phyloP scores from a whole-genome alignment of 1,284 basidiomycete species.

The Malassezia vespertilionis region DNA sequence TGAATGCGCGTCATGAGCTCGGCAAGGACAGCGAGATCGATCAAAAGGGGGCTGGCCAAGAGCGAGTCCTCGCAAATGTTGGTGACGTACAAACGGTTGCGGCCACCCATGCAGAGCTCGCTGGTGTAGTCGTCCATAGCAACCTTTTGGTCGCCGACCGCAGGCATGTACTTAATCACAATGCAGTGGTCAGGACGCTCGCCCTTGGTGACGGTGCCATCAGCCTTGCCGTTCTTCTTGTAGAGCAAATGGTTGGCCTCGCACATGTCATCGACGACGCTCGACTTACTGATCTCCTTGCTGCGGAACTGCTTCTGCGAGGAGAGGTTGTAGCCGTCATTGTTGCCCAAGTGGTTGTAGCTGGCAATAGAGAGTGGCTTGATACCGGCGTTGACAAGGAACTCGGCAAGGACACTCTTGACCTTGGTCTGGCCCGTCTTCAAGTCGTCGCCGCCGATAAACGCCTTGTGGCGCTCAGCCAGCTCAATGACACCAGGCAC shows the following conservation, averaged over 20 bases:
- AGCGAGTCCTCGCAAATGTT: constrained; percentile 64
- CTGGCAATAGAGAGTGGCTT: constrained; percentile 92
- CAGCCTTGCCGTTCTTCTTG: constrained; percentile 57
- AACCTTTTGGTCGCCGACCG: constrained; percentile 72
- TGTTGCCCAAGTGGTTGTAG: constrained; percentile 98
- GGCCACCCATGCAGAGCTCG: constrained; percentile 59
- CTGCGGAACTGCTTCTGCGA: constrained; percentile 87
- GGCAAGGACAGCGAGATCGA: constrained; percentile 83
- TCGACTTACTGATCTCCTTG: constrained; percentile 81
- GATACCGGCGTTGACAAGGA: constrained; percentile 96
- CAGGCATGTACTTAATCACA: constrained; percentile 58
- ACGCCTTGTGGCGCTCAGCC: constrained; percentile 75
- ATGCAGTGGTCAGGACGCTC: constrained; percentile 96
- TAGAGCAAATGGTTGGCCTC: constrained; percentile 74
- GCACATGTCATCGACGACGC: constrained; percentile 69
- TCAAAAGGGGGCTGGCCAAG: constrained; percentile 85
- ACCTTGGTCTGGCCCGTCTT: constrained; percentile 57
- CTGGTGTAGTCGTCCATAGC: constrained; percentile 99
- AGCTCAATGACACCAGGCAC: constrained; percentile 89
- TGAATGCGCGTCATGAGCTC: constrained; percentile 84
- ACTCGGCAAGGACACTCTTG: constrained; percentile 86
- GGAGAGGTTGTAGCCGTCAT: constrained; percentile 85
- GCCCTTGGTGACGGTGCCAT: constrained; percentile 55
- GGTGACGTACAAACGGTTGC: constrained; percentile 45
- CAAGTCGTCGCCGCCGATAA: constrained; percentile 96